Evolutionary conservation across 345 rosid genomes (phyloP).

Genomic region (Populus deltoides): DNA sequence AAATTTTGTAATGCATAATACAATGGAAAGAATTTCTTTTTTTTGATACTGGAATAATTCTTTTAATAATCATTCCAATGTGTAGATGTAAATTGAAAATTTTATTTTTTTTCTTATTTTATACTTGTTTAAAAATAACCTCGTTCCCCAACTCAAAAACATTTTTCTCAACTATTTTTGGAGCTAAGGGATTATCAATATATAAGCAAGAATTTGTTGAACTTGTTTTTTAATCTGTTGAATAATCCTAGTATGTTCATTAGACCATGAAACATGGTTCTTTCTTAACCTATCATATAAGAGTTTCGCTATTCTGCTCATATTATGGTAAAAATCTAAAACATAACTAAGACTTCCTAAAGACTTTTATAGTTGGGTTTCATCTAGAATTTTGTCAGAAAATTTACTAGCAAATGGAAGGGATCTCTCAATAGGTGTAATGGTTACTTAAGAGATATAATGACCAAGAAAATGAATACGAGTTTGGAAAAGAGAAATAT

Average conservation of each 20-base stretch:
- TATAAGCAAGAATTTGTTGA: neutral
- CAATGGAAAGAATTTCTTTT: too few species aligned
- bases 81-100: too few species aligned
- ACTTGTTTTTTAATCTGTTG: neutral
- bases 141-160: neutral
- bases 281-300: neutral
- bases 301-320: neutral
- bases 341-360: neutral
- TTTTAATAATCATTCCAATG: too few species aligned
- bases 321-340: neutral
- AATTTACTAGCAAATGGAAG: neutral
- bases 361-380: neutral
- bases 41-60: neutral
- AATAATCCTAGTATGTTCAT: neutral
- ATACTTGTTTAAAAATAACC: neutral
- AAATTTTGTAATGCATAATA: too few species aligned
- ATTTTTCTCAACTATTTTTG: neutral
- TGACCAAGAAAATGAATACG: neutral
- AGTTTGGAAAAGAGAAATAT: neutral
- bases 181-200: neutral
- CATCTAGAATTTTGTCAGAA: neutral
- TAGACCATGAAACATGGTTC: too few species aligned
- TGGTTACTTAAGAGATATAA: neutral
- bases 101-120: neutral
- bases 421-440: neutral